phyloP scores from a whole-genome alignment of 495 filamentous ascomycete species.

The Staphylotrichum longicolle region DNA sequence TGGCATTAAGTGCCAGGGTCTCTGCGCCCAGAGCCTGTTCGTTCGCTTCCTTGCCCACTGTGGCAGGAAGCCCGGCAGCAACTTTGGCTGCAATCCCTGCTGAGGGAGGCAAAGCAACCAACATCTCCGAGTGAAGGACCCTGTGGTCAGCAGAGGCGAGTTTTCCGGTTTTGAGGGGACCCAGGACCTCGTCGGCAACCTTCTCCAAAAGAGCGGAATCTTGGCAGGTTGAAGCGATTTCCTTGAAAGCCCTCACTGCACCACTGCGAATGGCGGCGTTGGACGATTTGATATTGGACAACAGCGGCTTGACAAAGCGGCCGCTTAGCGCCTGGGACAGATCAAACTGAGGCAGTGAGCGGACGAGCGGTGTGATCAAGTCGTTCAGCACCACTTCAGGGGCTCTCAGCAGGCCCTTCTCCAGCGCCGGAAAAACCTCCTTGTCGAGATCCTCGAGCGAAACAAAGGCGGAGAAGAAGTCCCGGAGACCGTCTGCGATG shows the following conservation, averaged over 20 bases:
- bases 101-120: constrained; percentile 59
- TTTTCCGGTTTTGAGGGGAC: constrained; percentile 76
- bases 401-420: constrained; percentile 82
- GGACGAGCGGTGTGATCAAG: constrained; percentile 66
- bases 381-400: constrained; percentile 85
- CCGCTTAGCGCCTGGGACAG: constrained; percentile 67
- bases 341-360: constrained; percentile 69
- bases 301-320: constrained; percentile 75
- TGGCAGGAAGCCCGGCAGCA: constrained; percentile 59
- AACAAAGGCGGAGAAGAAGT: constrained; percentile 80
- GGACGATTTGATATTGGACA: constrained; percentile 86
- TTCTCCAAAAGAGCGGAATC: constrained; percentile 57
- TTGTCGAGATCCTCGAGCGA: constrained; percentile 69
- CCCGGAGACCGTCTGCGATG: constrained; percentile 67
- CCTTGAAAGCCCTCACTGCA: constrained; percentile 66
- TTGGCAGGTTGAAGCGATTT: constrained; percentile 58
- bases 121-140: constrained; percentile 72
- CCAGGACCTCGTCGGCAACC: constrained; percentile 71
- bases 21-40: constrained; percentile 78
- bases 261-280: constrained; percentile 74
- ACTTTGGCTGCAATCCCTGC: constrained; percentile 60
- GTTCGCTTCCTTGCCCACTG: constrained; percentile 78
- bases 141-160: constrained; percentile 78
- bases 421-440: constrained; percentile 75
- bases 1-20: constrained; percentile 61